phyloP scores from a whole-genome alignment of 495 filamentous ascomycete species.

The Aspergillus cavernicola region DNA sequence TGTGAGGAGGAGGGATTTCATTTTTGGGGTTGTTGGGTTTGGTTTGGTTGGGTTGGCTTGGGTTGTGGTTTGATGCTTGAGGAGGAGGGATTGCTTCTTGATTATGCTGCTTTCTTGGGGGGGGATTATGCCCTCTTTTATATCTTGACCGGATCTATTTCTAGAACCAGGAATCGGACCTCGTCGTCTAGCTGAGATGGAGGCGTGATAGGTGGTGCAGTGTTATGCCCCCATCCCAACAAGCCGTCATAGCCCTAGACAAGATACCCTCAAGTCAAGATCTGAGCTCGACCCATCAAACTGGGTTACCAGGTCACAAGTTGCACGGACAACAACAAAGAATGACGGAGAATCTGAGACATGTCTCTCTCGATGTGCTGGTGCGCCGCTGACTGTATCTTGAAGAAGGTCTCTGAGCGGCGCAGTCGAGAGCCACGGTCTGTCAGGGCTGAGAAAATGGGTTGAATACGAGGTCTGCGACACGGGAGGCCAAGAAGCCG shows the following conservation, averaged over 20 bases:
- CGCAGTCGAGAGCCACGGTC: conserved; percentile 1
- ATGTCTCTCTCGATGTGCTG: neutral
- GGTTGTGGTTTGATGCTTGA: no score
- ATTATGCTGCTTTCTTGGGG: conserved; percentile 2
- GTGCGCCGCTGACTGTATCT: neutral
- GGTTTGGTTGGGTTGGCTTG: conserved; percentile 9
- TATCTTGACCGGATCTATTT: neutral
- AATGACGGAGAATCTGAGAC: conserved; percentile 8
- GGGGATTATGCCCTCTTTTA: neutral
- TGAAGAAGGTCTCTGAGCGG: neutral
- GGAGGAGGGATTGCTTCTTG: no score
- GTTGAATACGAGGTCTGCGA: conserved; percentile 35
- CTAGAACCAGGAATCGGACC: neutral
- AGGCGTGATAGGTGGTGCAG: neutral
- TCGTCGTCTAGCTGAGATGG: neutral
- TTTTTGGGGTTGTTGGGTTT: conserved; percentile 11
- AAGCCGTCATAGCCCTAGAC: neutral
- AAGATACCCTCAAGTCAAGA: neutral
- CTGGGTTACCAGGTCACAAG: conserved; percentile 10
- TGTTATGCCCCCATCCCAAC: neutral
- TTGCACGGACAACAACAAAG: conserved; percentile 1
- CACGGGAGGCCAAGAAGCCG: neutral
- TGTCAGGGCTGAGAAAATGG: neutral
- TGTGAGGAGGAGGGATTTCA: conserved; percentile 26
- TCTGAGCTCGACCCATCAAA: neutral